Evolutionary conservation across 768 basidiomycete species (phyloP).

Genomic region (Brasilioporus rufonigricans): DNA sequence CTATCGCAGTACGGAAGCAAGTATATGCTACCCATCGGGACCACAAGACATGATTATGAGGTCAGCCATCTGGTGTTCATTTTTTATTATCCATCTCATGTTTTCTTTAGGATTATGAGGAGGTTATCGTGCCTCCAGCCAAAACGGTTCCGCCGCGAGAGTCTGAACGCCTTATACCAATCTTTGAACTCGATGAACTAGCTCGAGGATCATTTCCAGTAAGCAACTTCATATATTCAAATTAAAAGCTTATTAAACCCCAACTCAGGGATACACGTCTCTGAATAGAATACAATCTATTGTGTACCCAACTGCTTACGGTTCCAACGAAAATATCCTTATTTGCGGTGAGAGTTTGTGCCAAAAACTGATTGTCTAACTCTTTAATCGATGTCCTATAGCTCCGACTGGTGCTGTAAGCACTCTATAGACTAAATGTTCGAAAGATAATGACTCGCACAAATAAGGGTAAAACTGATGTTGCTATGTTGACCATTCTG

Average conservation of each 20-base stretch:
- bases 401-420: conserved; percentile 97
- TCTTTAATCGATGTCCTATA: conserved; percentile 29
- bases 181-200: conserved; percentile 73
- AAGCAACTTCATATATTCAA: conserved; percentile 18
- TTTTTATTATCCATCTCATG: conserved; percentile 5
- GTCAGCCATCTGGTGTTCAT: conserved; percentile 38
- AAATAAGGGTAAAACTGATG: conserved; percentile 94
- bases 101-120: conserved; percentile 72
- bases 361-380: background rate
- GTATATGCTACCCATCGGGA: conserved; percentile 83
- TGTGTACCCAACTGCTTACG: conserved; percentile 88
- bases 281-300: conserved; percentile 96
- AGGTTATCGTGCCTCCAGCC: conserved; percentile 87
- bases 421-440: conserved; percentile 1
- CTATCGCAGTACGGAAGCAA: conserved; percentile 73
- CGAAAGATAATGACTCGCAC: conserved; percentile 3
- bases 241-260: background rate
- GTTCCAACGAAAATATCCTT: conserved; percentile 95
- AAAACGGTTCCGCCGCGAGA: conserved; percentile 68
- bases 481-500: conserved; percentile 91
- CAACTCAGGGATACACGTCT: conserved; percentile 69
- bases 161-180: conserved; percentile 67
- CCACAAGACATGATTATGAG: conserved; percentile 62
- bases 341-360: conserved; percentile 40
- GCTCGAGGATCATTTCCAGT: conserved; percentile 85